Percentiles rank a stretch among this genome's conserved stretches.
phyloP scores from a whole-genome alignment of 331 rosid species.

The Phaseolus coccineus region DNA sequence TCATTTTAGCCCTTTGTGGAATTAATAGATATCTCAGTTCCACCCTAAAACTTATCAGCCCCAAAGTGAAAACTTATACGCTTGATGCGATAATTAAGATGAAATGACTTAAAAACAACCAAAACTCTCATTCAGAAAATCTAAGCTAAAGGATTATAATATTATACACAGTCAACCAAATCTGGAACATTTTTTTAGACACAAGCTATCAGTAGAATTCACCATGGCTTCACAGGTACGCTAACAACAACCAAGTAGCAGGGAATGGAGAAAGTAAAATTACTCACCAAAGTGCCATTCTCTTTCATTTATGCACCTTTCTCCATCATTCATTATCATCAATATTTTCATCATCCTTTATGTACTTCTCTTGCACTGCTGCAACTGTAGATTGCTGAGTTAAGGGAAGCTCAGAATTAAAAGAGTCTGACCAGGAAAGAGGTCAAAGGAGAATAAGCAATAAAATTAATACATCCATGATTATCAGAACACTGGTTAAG shows the following conservation, averaged over 20 bases:
- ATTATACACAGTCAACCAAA: neutral
- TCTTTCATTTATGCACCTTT: conserved; percentile 15
- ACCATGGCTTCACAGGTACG: neutral
- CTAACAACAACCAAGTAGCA: conserved; percentile 2
- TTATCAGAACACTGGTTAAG: conserved; percentile 16
- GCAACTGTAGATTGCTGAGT: conserved; percentile 80
- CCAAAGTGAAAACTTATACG: no score
- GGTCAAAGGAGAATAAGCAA: conserved; percentile 19
- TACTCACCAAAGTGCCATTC: conserved; percentile 30
- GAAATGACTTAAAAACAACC: conserved; percentile 19
- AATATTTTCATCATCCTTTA: conserved; percentile 61
- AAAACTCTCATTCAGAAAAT: conserved; percentile 2
- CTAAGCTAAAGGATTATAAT: neutral
- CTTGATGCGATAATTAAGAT: neutral
- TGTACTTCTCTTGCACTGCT: conserved; percentile 74
- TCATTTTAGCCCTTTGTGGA: neutral
- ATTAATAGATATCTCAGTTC: neutral
- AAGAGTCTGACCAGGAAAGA: neutral
- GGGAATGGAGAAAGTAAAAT: conserved; percentile 27
- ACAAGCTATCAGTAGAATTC: neutral
- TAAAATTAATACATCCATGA: neutral
- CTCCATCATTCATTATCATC: conserved; percentile 46
- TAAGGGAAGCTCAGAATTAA: conserved; percentile 53
- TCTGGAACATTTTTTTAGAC: neutral
- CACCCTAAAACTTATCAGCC: neutral